Evolutionary conservation across 495 filamentous ascomycete species (phyloP).

Genomic region (Neurospora sp.): DNA sequence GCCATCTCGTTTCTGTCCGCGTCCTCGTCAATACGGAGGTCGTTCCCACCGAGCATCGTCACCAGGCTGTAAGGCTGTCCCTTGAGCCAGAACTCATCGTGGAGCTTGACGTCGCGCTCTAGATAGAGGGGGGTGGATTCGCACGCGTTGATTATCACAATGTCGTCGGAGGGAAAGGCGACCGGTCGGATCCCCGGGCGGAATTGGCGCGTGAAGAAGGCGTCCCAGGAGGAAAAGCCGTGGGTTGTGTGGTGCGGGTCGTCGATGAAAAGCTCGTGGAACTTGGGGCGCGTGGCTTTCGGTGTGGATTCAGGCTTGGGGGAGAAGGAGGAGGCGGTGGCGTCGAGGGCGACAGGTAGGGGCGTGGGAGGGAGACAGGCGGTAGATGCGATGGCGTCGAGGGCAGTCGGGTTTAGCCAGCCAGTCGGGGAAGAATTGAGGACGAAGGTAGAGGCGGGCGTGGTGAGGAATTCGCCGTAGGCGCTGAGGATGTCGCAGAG

Average conservation of each 20-base stretch:
- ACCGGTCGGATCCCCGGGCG: conserved; percentile 27
- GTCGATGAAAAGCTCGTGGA: neutral
- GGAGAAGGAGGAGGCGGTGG: no score
- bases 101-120: conserved; percentile 5
- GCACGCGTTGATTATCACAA: conserved; percentile 25
- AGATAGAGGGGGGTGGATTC: conserved; percentile 25
- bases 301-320: no score
- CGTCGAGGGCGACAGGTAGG: no score
- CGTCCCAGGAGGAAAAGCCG: conserved; percentile 10
- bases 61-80: conserved; percentile 30
- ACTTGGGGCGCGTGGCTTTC: neutral
- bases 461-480: neutral
- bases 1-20: no score
- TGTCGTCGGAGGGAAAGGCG: conserved; percentile 21
- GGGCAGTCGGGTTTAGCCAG: neutral
- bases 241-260: neutral
- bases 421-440: neutral
- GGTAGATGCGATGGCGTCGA: neutral
- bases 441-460: neutral
- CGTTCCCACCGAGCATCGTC: conserved; percentile 17
- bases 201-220: conserved; percentile 38
- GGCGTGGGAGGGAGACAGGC: neutral
- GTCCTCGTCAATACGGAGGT: no score
- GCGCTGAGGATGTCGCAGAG: neutral
- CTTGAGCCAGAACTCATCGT: conserved; percentile 39